These are phyloP conservation scores for Penstemon eatonii DNA, from an alignment of 257 asterid genomes.

Conservation along the genomic window DNA sequence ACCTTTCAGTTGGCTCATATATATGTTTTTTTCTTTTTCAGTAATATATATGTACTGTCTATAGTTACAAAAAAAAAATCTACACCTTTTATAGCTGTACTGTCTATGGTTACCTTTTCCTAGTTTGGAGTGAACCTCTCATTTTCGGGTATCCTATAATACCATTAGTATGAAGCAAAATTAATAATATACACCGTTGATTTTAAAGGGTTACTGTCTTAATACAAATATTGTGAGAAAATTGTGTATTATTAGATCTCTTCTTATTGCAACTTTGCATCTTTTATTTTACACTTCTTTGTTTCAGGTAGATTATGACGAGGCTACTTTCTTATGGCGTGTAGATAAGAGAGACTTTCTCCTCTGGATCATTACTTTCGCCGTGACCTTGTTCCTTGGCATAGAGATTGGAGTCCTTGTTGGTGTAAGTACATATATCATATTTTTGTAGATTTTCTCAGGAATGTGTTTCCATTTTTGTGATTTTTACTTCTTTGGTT, in stretches of 20 bases:
- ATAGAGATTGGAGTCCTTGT: slow-evolving; percentile 96
- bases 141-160: slow-evolving; percentile 3
- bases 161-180: neutral
- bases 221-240: slow-evolving; percentile 9
- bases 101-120: neutral
- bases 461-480: too few relatives aligned
- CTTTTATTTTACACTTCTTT: slow-evolving; percentile 21
- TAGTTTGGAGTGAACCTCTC: slow-evolving; percentile 2
- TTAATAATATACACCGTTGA: neutral
- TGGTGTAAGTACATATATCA: slow-evolving; percentile 64
- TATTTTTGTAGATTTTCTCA: too few relatives aligned
- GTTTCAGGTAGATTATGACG: slow-evolving; percentile 94
- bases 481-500: too few relatives aligned
- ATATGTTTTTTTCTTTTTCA: neutral
- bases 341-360: slow-evolving; percentile 93
- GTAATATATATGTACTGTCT: neutral
- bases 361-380: slow-evolving; percentile 87
- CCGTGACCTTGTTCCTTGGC: slow-evolving; percentile 82
- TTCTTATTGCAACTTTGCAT: slow-evolving; percentile 29
- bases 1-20: neutral
- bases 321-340: slow-evolving; percentile 87
- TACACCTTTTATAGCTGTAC: too few relatives aligned
- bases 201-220: slow-evolving; percentile 7
- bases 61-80: too few relatives aligned
- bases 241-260: slow-evolving; percentile 26